Evolutionary conservation across 164 flowering plant species (phyloP), one percentile per base, ranked within the genome.

Genomic region (Vitis cinerea): DNA sequence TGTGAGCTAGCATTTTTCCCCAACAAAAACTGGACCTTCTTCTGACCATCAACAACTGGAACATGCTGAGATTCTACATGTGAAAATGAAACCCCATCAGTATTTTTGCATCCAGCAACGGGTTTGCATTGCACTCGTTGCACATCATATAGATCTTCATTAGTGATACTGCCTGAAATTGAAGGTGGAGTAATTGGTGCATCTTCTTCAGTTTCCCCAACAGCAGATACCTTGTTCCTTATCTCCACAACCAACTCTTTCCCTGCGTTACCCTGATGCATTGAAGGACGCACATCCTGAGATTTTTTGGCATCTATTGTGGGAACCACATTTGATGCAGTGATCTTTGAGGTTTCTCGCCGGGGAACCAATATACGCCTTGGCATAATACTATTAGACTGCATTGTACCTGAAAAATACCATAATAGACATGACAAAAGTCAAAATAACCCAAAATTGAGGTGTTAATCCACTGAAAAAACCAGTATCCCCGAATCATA

Each of bases 331-430:
- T 64, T 70, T 8, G 63, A 52, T 57, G 44, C 56, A 8, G 72
- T 50, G 59, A 54, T 72, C 54, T 74, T 81, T 9, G 82, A 62
- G 11, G 76, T 66, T 64, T 70, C 92, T 48, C 81, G 74, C 58
- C 78, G 81, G 37, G 93, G 83, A 75, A 80, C 84, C 58, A 88
- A 37, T 15, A 67, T 48, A 27, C 97, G 86, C 71, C 88, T 84
- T 12, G 97, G 94, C 60, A 74, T 79, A 44, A 87, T 65, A 65
- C 65, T 75, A 75, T 68, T 85, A 6, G 86, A 75, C 74, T 80
- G 84, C 80, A 75, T 70, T 66, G 72, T 74, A 70, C 86, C 97
- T 94, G 73, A n/a, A 72, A 74, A 37, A 62, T 49, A 50, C 61
- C 23, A 59, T 9, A 19, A n/a, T 15, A 23, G 44, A 55, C 27